Percentiles rank a stretch among this genome's conserved stretches.
Evolutionary conservation across 1,284 basidiomycete genomes (phyloP).

Genomic region (Ustilago bromivora): DNA sequence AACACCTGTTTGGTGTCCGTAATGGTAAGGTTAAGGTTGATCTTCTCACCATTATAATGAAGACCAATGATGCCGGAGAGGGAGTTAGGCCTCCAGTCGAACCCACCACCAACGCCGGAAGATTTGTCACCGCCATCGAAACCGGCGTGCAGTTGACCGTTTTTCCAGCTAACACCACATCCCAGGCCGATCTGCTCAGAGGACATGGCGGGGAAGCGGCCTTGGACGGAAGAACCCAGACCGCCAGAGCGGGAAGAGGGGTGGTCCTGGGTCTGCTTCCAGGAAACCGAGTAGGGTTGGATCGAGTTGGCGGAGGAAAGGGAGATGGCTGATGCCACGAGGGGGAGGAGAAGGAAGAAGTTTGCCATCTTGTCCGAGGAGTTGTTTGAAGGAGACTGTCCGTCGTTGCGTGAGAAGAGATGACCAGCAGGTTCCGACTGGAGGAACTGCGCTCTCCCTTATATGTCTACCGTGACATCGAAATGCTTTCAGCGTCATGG

Average conservation of each 20-base stretch:
- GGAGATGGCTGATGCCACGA: slow-evolving; percentile 9
- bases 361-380: slow-evolving; percentile 6
- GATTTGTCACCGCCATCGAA: slow-evolving; percentile 31
- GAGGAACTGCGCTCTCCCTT: too few relatives aligned
- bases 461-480: too few relatives aligned
- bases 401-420: too few relatives aligned
- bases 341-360: slow-evolving; percentile 13
- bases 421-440: too few relatives aligned
- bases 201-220: slow-evolving; percentile 26
- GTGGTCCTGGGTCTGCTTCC: slow-evolving; percentile 12
- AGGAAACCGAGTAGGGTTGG: slow-evolving; percentile 4
- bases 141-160: slow-evolving; percentile 26
- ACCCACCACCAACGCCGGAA: slow-evolving; percentile 31
- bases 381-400: neutral
- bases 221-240: slow-evolving; percentile 25
- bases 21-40: slow-evolving; percentile 32
- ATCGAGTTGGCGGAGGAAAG: neutral
- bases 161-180: slow-evolving; percentile 32
- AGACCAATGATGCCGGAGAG: slow-evolving; percentile 24
- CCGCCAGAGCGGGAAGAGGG: slow-evolving; percentile 7
- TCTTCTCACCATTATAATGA: slow-evolving; percentile 7
- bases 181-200: slow-evolving; percentile 18
- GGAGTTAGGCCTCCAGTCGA: slow-evolving; percentile 14
- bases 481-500: too few relatives aligned
- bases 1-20: slow-evolving; percentile 16